Conservation (phyloP, 176 grass and related monocot species). For the Aegilops speltoides region DNA sequence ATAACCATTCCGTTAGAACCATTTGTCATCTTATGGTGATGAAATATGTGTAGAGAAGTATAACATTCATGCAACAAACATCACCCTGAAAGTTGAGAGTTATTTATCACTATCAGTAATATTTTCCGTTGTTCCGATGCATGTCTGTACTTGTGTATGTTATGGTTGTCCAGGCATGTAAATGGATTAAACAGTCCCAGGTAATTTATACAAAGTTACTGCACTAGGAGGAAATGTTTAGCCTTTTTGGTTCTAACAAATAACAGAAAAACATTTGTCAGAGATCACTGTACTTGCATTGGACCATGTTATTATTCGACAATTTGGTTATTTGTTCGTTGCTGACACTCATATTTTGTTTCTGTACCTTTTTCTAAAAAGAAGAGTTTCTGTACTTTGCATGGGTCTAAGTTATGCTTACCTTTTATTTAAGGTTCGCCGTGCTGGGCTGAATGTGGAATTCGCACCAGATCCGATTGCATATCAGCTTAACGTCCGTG, state of each 20-base stretch:
- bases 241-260: neutral
- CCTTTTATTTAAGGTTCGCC: constrained; percentile 57
- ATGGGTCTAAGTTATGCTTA: constrained; percentile 17
- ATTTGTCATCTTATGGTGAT: neutral
- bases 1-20: neutral
- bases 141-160: neutral
- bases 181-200: neutral
- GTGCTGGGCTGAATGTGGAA: constrained; percentile 76
- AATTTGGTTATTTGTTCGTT: neutral
- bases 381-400: neutral
- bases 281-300: neutral
- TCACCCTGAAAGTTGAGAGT: neutral
- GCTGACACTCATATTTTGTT: neutral
- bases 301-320: neutral
- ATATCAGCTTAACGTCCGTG: constrained; percentile 91
- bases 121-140: neutral
- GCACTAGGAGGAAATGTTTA: neutral
- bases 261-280: neutral
- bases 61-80: constrained; percentile 8
- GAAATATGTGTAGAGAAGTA: neutral
- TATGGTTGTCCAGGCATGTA: neutral
- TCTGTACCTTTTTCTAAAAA: neutral
- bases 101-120: neutral
- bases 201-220: neutral
- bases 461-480: constrained; percentile 85